Base-by-base conservation (phyloP, 192 early-diverging fungal species). In the Podila epigama region DNA sequence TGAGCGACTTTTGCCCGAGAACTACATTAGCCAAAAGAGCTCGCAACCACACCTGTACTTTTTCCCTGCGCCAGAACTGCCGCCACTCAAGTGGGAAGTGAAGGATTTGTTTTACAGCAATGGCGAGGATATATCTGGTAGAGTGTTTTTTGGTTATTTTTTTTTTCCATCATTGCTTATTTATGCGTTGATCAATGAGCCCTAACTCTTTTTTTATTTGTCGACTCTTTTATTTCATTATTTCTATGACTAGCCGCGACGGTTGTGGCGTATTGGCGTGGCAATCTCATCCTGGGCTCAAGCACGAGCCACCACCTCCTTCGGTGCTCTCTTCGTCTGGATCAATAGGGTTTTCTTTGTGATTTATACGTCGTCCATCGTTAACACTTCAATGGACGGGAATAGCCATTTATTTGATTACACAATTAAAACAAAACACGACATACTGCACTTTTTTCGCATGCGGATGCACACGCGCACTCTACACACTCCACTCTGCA, bases 21-120 rank as follows among this genome's bases (percentile, higher is more conserved):
- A 77, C 51, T 77, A 57, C 31, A 77, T 77, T 33, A 6, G 10
- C 7, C 66, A 58, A 36, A 60, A 68, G 50, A 77, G 64, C 48
- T 36, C 52, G 5, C 59, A 68, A 33, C 66, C 66, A 7, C 61
- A 77, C 16, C 37, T 59, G 25, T 77, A 64, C 61, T 77, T 77
- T 41, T 77, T 77, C 61, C 55, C 60, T 13, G 64, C 20, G 32
- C 60, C 66, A 5, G 61, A 63, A 20, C 29, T 68, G n/a, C 65
- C 73, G n/a, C 61, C 73, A 37, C 29, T 77, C 41, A 77, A 68
- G 37, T 77, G 73, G 73, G 73, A 77, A 34, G 60, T 77, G 16
- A 77, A 77, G 56, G 73, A 77, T 60, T 34, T 77, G 31, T 77
- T 77, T 50, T 77, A 77, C 51, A 77, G 73, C 27, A 77, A 77